Base-by-base conservation (phyloP, 1,284 basidiomycete species). In the Cystobasidium pallidum region DNA sequence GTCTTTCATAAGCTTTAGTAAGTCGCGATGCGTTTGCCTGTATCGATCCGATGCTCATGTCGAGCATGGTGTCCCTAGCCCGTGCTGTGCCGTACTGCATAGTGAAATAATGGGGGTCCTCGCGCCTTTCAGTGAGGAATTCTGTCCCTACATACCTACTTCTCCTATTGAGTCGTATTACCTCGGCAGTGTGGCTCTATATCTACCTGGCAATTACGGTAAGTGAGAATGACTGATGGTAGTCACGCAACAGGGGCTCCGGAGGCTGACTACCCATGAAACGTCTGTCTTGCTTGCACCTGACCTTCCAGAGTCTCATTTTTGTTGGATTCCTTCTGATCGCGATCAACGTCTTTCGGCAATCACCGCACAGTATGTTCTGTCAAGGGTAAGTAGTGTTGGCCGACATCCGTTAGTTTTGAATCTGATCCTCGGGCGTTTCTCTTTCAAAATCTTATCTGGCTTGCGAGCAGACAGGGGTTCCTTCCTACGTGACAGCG, bases 331-430 rank as follows among this genome's bases (percentile, higher is more conserved):
- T 47, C 34, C 30, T 71, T 24, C 26, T 71, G 7, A 49, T 71
- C 39, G 68, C 59, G 10, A 58, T 71, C 10, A 34, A 63, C 49
- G 68, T 63, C 21, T 71, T 71, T 39, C 28, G 68, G 32, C 68
- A 71, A 26, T 71, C 68, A 7, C 61, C 68, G 30, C 68, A 71
- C 32, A 71, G 68, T 41, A 71, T 71, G 68, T 71, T 64, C 41
- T 71, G 68, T 39, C 68, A 71, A 36, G 68, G 68, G 68, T 71
- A 26, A 52, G 68, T 36, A 30, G n/a, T n/a, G n/a, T n/a, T n/a
- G n/a, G n/a, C n/a, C n/a, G n/a, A n/a, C n/a, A n/a, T n/a, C n/a
- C n/a, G n/a, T n/a, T n/a, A n/a, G n/a, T n/a, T n/a, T n/a, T n/a
- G n/a, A n/a, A n/a, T n/a, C n/a, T n/a, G n/a, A n/a, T n/a, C n/a